A percentile compares a stretch with the other conserved stretches of the same genome.
These are phyloP conservation scores for Lasiosphaeris hirsuta DNA, from an alignment of 495 filamentous ascomycete genomes.

Conservation along the genomic window DNA sequence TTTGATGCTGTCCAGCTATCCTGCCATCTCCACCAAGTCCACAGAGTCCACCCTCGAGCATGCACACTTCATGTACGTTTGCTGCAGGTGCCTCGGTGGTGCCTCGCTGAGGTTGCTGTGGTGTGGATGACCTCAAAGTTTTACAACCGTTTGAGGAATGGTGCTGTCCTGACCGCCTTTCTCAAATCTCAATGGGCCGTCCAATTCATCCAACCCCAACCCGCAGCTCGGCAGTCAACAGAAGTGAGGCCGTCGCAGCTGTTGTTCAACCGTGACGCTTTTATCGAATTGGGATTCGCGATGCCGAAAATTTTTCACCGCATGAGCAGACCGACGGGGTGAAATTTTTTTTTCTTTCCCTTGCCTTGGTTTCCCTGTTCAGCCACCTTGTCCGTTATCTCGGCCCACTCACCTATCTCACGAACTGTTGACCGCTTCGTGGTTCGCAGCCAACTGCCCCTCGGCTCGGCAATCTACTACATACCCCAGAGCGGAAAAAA, in stretches of 20 bases:
- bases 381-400: background rate
- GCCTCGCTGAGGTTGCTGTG: conserved; percentile 4
- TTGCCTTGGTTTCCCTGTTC: background rate
- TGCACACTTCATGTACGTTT: conserved; percentile 16
- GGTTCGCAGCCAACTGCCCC: conserved; percentile 16
- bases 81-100: conserved; percentile 18
- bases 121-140: conserved; percentile 12
- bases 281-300: conserved; percentile 14
- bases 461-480: conserved; percentile 4
- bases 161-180: conserved; percentile 31
- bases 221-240: conserved; percentile 11
- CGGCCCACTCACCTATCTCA: conserved; percentile 9
- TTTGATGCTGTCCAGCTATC: background rate
- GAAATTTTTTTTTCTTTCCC: background rate
- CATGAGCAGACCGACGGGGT: background rate
- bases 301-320: conserved; percentile 14
- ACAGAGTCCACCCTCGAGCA: conserved; percentile 3
- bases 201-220: conserved; percentile 20
- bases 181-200: conserved; percentile 7
- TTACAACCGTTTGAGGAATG: conserved; percentile 13
- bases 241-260: background rate
- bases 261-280: conserved; percentile 1
- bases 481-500: conserved; percentile 6
- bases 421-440: conserved; percentile 28
- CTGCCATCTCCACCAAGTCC: conserved; percentile 1